These are phyloP conservation scores for Rhizophora apiculata DNA, from an alignment of 345 rosid genomes.

Conservation along the genomic window DNA sequence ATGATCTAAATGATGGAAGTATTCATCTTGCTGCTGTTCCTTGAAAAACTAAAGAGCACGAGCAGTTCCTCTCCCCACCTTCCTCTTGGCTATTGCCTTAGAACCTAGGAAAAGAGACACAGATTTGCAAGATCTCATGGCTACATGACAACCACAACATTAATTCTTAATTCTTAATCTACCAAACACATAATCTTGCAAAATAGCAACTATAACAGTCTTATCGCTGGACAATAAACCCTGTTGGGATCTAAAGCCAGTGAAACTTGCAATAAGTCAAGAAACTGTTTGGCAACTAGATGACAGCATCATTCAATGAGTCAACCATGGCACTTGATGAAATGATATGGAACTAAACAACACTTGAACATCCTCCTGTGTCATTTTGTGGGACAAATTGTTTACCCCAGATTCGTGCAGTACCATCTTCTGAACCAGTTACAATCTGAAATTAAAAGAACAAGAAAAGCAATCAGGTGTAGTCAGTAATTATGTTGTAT, in stretches of 20 bases:
- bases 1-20: background rate
- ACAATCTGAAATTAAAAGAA: slow-evolving; percentile 52
- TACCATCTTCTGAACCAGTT: slow-evolving; percentile 98
- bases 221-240: no score
- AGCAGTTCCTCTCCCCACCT: background rate
- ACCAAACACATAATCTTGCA: background rate
- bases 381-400: background rate
- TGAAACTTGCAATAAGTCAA: no score
- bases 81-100: background rate
- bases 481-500: slow-evolving; percentile 10
- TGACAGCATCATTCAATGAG: background rate
- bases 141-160: background rate
- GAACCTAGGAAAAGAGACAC: background rate
- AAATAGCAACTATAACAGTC: no score
- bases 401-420: slow-evolving; percentile 93
- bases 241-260: no score
- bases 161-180: background rate
- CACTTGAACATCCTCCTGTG: background rate
- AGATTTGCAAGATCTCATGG: background rate
- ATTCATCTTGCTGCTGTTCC: background rate
- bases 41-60: background rate
- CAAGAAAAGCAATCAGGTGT: slow-evolving; percentile 5
- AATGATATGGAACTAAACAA: background rate
- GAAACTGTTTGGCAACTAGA: no score
- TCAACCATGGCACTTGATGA: background rate